These are phyloP conservation scores for Acanthamoeba lenticulata DNA, from an alignment of 208 protist genomes.

Conservation along the genomic window DNA sequence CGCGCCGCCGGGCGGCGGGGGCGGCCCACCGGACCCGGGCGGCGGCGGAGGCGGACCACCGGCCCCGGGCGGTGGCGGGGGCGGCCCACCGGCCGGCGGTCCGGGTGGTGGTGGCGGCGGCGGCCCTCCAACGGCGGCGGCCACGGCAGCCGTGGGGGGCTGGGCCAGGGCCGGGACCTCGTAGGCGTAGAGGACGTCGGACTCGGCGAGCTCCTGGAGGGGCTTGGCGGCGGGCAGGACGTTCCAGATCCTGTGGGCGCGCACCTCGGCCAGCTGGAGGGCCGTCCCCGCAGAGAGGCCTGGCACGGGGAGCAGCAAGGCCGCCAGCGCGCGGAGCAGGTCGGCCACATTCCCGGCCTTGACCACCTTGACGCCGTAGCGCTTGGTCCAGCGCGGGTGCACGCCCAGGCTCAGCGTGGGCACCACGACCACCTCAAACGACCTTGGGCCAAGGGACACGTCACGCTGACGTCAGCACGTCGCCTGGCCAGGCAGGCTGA, in stretches of 20 bases:
- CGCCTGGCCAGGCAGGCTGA: too few relatives aligned
- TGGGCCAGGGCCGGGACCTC: too few relatives aligned
- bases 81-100: not conserved
- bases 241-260: conserved; percentile 27
- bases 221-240: not conserved
- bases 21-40: not conserved
- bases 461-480: not conserved
- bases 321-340: not conserved
- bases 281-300: too few relatives aligned
- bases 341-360: conserved; percentile 13
- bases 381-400: not conserved
- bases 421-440: conserved; percentile 21
- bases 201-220: not conserved
- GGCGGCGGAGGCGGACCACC: not conserved
- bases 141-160: too few relatives aligned
- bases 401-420: not conserved
- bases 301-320: not conserved
- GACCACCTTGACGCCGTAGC: conserved; percentile 33
- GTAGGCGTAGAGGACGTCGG: conserved; percentile 11
- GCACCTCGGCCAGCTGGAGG: conserved; percentile 31
- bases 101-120: not conserved
- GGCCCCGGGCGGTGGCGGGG: not conserved
- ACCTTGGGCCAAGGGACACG: not conserved
- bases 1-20: not conserved
- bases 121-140: not conserved